phyloP scores from a whole-genome alignment of 495 filamentous ascomycete species.

The Haplographium delicatum region DNA sequence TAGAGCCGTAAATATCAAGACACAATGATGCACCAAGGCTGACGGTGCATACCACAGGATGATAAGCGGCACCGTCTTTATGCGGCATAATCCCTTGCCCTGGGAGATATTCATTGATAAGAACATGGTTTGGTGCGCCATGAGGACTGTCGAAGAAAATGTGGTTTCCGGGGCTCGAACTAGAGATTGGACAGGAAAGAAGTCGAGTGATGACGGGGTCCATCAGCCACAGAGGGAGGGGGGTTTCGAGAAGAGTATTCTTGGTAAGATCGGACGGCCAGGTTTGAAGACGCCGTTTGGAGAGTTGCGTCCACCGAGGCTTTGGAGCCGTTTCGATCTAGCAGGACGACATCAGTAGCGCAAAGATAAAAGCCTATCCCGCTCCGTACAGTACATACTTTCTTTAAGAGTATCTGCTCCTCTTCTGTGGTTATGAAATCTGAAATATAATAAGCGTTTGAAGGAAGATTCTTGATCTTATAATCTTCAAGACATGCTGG shows the following conservation, averaged over 20 bases:
- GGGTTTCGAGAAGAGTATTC: slow-evolving; percentile 68
- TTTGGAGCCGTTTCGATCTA: slow-evolving; percentile 57
- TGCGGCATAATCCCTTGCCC: slow-evolving; percentile 95
- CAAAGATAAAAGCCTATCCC: too few species aligned
- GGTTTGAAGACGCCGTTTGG: slow-evolving; percentile 83
- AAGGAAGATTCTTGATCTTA: slow-evolving; percentile 55
- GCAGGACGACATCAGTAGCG: too few species aligned
- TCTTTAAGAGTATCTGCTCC: slow-evolving; percentile 63
- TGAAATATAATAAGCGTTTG: slow-evolving; percentile 76
- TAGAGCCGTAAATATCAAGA: slow-evolving; percentile 70
- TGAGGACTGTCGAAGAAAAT: slow-evolving; percentile 74
- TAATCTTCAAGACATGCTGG: slow-evolving; percentile 40
- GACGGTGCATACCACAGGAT: slow-evolving; percentile 83
- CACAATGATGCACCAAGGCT: slow-evolving; percentile 74
- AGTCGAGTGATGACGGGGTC: slow-evolving; percentile 68
- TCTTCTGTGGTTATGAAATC: slow-evolving; percentile 78
- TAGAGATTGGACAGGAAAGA: slow-evolving; percentile 38
- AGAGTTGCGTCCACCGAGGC: slow-evolving; percentile 78
- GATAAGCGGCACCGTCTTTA: slow-evolving; percentile 86
- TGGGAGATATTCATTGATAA: slow-evolving; percentile 86
- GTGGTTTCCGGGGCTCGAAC: slow-evolving; percentile 22
- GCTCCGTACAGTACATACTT: too few species aligned
- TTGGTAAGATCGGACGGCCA: slow-evolving; percentile 73
- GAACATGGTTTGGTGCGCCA: slow-evolving; percentile 75
- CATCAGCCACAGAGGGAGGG: slow-evolving; percentile 73